Evolutionary conservation across 805 yeast species (phyloP), one percentile per base, ranked within the genome.

Genomic region (Blastobotrys mokoenaii): DNA sequence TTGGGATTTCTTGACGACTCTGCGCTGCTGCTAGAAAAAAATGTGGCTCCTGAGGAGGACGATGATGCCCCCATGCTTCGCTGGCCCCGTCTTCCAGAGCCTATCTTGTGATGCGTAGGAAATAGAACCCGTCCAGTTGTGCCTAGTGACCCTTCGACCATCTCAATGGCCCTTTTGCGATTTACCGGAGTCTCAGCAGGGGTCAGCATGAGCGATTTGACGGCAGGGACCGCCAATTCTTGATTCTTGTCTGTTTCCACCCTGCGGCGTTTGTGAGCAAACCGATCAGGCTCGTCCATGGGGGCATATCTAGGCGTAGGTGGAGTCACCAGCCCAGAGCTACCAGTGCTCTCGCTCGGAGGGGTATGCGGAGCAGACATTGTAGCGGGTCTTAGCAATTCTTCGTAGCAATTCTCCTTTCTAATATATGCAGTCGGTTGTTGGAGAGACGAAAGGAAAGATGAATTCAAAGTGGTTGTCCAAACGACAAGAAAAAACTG

Each of bases 141-240:
- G 3, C 40, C 38, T 10, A 31, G 20, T 1, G 41, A 8, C 12
- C 50, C 51, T 2, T 40, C 34, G 15, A 50, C 48, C 10, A 40
- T 30, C 17, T 50, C 53, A n/a, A 50, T 40, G 5, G 27, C 40
- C 27, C 49, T 41, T 15, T 46, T 44, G 36, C 54, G 38, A 20
- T 46, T 43, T 1, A 44, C 57, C 5, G 59, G 59, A 3, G 59
- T 55, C 38, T 51, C 51, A 14, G 48, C 54, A 2, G 59, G 59
- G 4, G 59, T 55, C 46, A 54, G 34, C 3, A 43, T 36, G 12
- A 42, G 38, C 14, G 38, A 20, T n/a, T 17, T 39, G 15, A 15
- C 30, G 4, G 38, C 39, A 17, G 31, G 38, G n/a, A 12, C 15
- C 2, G 38, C 11, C 6, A 6, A 17, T 20, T 7, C 36, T 32